Evolutionary conservation across 495 filamentous ascomycete species (phyloP).

Genomic region (Penicillium desertorum): DNA sequence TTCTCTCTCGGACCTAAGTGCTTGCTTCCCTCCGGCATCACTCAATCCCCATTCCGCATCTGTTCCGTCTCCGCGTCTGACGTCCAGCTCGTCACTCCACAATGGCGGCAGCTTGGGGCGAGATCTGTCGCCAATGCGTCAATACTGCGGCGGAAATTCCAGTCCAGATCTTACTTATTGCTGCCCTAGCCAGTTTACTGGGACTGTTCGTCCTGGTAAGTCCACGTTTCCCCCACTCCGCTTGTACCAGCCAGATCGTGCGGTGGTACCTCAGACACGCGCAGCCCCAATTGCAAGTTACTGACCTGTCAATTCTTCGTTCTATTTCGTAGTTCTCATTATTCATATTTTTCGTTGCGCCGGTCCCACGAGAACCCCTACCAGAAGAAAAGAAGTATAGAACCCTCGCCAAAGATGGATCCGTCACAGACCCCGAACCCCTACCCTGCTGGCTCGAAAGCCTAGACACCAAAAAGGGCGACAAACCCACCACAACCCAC

Average conservation of each 20-base stretch:
- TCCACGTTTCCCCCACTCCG: slow-evolving; percentile 7
- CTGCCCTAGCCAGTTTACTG: slow-evolving; percentile 30
- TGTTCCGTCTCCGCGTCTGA: slow-evolving; percentile 11
- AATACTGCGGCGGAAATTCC: slow-evolving; percentile 32
- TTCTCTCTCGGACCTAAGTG: slow-evolving; percentile 34
- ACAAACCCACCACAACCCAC: slow-evolving; percentile 33
- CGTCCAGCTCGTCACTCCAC: slow-evolving; percentile 11
- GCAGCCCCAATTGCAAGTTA: slow-evolving; percentile 2
- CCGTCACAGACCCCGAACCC: slow-evolving; percentile 53
- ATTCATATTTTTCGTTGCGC: slow-evolving; percentile 70
- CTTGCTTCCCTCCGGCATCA: slow-evolving; percentile 28
- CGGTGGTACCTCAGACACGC: background rate
- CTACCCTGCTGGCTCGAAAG: slow-evolving; percentile 84
- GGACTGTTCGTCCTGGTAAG: slow-evolving; percentile 44
- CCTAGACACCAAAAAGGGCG: slow-evolving; percentile 50
- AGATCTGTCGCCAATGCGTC: slow-evolving; percentile 40
- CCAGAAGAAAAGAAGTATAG: slow-evolving; percentile 85
- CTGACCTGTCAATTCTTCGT: slow-evolving; percentile 3
- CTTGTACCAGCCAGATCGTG: slow-evolving; percentile 3
- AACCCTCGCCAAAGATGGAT: slow-evolving; percentile 67
- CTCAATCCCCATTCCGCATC: slow-evolving; percentile 17
- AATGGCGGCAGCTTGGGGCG: slow-evolving; percentile 38
- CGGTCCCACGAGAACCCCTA: slow-evolving; percentile 69
- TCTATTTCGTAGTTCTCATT: slow-evolving; percentile 59
- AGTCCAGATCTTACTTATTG: slow-evolving; percentile 29